phyloP scores from a whole-genome alignment of 345 rosid genomes.

The Brassica rapa region DNA sequence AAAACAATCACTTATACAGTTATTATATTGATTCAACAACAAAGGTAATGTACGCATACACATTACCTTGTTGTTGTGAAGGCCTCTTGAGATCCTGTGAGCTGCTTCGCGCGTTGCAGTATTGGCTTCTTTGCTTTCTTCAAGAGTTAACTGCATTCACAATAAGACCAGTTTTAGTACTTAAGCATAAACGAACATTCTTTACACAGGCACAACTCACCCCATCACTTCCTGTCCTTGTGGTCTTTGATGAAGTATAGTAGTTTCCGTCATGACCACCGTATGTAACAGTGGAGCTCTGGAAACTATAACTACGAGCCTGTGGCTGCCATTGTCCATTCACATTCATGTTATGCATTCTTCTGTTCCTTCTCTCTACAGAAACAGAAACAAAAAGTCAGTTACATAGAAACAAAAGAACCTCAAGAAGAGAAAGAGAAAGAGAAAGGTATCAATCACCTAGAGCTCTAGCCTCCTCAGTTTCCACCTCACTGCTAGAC shows the following conservation, averaged over 20 bases:
- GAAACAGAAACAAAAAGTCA: constrained; percentile 7
- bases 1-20: neutral
- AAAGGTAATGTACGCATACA: too few relatives aligned
- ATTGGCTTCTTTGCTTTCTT: constrained; percentile 89
- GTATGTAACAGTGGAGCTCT: constrained; percentile 68
- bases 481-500: constrained; percentile 46
- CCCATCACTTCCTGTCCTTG: constrained; percentile 89
- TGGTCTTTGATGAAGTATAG: constrained; percentile 71
- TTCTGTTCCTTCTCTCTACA: constrained; percentile 35
- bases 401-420: neutral
- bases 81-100: constrained; percentile 69
- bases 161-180: neutral
- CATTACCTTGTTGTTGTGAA: too few relatives aligned
- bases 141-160: constrained; percentile 58
- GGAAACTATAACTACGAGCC: constrained; percentile 51
- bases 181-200: neutral
- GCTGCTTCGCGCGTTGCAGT: constrained; percentile 63
- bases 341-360: constrained; percentile 46
- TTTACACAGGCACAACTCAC: constrained; percentile 44
- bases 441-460: constrained; percentile 32
- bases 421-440: neutral
- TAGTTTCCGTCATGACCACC: constrained; percentile 78
- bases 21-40: constrained; percentile 7
- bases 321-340: constrained; percentile 53
- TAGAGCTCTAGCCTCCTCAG: constrained; percentile 48